Evolutionary conservation across 108 stramenopile species (phyloP).

Genomic region (Seminavis robusta): DNA sequence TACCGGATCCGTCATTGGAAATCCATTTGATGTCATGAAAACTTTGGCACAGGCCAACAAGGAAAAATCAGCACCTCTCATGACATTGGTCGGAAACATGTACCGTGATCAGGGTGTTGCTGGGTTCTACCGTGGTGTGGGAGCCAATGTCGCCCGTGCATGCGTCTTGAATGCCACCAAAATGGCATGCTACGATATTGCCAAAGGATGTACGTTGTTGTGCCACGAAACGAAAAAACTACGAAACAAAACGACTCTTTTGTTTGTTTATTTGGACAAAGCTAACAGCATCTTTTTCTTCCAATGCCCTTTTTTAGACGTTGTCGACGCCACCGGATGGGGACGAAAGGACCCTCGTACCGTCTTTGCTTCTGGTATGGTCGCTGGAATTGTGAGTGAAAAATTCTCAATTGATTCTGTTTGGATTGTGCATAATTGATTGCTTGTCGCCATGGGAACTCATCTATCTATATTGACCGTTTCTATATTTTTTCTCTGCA

Average conservation of each 20-base stretch:
- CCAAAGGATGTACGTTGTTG: too few relatives aligned
- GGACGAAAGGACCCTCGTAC: constrained; percentile 40
- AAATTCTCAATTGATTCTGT: too few relatives aligned
- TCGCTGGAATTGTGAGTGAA: constrained; percentile 40
- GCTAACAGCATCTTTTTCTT: too few relatives aligned
- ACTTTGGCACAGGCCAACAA: constrained; percentile 61
- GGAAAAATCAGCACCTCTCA: constrained; percentile 36
- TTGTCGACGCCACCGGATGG: constrained; percentile 42
- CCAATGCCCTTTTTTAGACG: too few relatives aligned
- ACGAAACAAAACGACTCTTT: too few relatives aligned
- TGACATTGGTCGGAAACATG: constrained; percentile 38
- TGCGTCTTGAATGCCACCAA: constrained; percentile 72
- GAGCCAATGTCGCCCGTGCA: constrained; percentile 55
- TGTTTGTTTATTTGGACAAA: too few relatives aligned
- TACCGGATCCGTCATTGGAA: constrained; percentile 60
- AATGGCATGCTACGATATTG: constrained; percentile 62
- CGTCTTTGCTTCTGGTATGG: constrained; percentile 30
- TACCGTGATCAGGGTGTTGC: constrained; percentile 48
- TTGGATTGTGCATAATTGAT: constrained; percentile 88
- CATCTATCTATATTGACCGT: too few relatives aligned
- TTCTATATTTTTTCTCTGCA: too few relatives aligned
- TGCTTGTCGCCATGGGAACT: constrained; percentile 78
- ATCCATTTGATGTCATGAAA: constrained; percentile 87
- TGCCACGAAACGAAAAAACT: too few relatives aligned
- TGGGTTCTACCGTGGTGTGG: constrained; percentile 68